phyloP scores from a whole-genome alignment of 257 asterid species.

The Leonotis leonurus region DNA sequence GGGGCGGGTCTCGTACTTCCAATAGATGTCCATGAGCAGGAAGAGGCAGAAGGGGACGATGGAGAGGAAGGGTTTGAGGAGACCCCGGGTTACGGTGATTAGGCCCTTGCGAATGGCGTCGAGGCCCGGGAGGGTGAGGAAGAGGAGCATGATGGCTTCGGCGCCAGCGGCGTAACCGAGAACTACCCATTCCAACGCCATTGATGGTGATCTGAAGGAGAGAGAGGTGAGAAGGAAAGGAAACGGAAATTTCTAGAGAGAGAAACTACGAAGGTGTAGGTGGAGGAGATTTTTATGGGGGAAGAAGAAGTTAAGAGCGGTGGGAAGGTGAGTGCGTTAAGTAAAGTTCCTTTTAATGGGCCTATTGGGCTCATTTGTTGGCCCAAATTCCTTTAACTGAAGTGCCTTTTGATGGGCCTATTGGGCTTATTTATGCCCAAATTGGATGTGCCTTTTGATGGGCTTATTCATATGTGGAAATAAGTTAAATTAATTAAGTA shows the following conservation, averaged over 20 bases:
- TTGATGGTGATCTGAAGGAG: slow-evolving; percentile 23
- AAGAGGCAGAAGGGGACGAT: slow-evolving; percentile 86
- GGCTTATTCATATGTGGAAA: no score
- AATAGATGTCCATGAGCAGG: slow-evolving; percentile 80
- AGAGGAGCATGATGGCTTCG: slow-evolving; percentile 89
- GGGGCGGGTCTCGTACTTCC: slow-evolving; percentile 91
- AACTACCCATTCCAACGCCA: slow-evolving; percentile 97
- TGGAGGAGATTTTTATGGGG: neutral
- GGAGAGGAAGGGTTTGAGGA: slow-evolving; percentile 74
- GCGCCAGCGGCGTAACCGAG: slow-evolving; percentile 93
- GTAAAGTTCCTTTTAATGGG: slow-evolving; percentile 25
- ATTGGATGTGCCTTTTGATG: no score
- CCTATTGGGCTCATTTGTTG: neutral
- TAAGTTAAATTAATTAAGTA: no score
- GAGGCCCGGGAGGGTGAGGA: slow-evolving; percentile 84
- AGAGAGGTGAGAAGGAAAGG: neutral
- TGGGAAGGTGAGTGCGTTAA: slow-evolving; percentile 9
- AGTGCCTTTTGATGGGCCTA: no score
- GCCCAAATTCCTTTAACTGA: no score
- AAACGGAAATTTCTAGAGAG: slow-evolving; percentile 14
- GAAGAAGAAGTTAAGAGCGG: neutral
- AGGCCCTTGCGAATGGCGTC: slow-evolving; percentile 80
- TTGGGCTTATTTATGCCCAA: no score
- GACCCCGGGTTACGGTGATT: slow-evolving; percentile 62
- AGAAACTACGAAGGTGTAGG: neutral